phyloP scores from a whole-genome alignment of 345 rosid genomes.

The Populus alba region DNA sequence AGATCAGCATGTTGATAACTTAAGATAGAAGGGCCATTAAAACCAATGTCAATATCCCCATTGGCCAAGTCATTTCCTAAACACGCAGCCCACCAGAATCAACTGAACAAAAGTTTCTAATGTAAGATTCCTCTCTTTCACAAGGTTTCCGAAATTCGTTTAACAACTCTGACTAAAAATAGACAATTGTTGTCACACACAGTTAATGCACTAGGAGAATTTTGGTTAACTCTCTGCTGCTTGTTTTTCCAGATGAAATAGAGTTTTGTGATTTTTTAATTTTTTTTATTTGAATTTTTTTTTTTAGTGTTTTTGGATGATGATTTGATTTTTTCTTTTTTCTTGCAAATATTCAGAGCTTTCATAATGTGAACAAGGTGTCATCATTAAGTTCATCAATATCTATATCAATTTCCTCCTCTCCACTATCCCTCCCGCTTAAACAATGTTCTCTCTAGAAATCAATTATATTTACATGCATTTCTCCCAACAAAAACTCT shows the following conservation, averaged over 20 bases:
- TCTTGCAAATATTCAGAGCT: slow-evolving; percentile 26
- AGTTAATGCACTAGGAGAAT: not conserved
- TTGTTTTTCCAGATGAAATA: too few relatives aligned
- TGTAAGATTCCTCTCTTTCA: too few relatives aligned
- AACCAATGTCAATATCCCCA: slow-evolving; percentile 30
- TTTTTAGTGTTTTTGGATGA: too few relatives aligned
- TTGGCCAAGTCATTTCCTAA: slow-evolving; percentile 23
- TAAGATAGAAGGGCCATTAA: slow-evolving; percentile 21
- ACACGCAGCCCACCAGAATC: not conserved
- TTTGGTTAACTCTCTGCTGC: not conserved
- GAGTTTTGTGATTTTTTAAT: too few relatives aligned
- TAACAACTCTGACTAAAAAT: slow-evolving; percentile 11
- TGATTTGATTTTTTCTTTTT: slow-evolving; percentile 11
- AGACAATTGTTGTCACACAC: not conserved
- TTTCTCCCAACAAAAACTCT: slow-evolving; percentile 20
- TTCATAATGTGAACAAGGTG: slow-evolving; percentile 19
- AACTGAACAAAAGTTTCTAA: not conserved
- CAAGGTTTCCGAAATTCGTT: slow-evolving; percentile 10
- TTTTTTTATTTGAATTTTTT: too few relatives aligned
- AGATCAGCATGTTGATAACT: slow-evolving; percentile 9
- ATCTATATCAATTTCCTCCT: slow-evolving; percentile 32
- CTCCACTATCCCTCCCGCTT: slow-evolving; percentile 15
- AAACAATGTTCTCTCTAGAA: slow-evolving; percentile 20
- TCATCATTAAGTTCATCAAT: slow-evolving; percentile 31
- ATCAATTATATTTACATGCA: slow-evolving; percentile 27